Percentiles rank a stretch among this genome's conserved stretches.
These are phyloP conservation scores for Elasticomyces elasticus DNA, from an alignment of 495 filamentous ascomycete species.

Conservation along the genomic window DNA sequence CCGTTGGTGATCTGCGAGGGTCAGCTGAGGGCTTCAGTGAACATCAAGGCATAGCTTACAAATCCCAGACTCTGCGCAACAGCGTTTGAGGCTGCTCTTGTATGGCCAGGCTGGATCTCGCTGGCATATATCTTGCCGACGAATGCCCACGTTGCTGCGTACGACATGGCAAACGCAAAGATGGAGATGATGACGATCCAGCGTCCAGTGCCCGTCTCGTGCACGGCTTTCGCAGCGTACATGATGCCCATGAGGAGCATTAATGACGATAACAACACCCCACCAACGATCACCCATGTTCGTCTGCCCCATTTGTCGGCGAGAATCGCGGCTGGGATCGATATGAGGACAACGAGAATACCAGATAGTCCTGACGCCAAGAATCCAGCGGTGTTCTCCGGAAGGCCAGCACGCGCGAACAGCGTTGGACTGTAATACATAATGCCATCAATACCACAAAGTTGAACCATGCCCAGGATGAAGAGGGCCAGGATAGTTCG, in stretches of 20 bases:
- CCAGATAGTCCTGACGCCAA: constrained; percentile 47
- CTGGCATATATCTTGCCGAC: constrained; percentile 25
- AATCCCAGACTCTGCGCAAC: constrained; percentile 22
- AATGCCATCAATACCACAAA: constrained; percentile 41
- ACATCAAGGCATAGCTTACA: constrained; percentile 9
- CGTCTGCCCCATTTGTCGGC: constrained; percentile 24
- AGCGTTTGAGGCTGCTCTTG: constrained; percentile 21
- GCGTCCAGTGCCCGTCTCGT: constrained; percentile 17
- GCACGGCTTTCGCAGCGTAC: constrained; percentile 21
- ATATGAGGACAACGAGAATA: constrained; percentile 46
- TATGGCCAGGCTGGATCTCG: constrained; percentile 24
- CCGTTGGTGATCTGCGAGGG: constrained; percentile 41
- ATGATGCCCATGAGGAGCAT: constrained; percentile 26
- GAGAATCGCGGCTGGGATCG: constrained; percentile 36
- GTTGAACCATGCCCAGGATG: constrained; percentile 41
- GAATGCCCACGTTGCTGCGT: constrained; percentile 23
- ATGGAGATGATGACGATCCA: constrained; percentile 26
- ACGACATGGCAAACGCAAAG: constrained; percentile 23
- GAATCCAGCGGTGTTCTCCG: constrained; percentile 40
- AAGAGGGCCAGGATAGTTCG: constrained; percentile 39
- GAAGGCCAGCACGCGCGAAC: constrained; percentile 45
- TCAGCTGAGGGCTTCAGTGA: not conserved
- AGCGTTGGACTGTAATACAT: constrained; percentile 41
- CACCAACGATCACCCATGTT: constrained; percentile 22
- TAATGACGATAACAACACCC: constrained; percentile 10